phyloP scores from a whole-genome alignment of 768 basidiomycete genomes.

The Polyporus arcularius region DNA sequence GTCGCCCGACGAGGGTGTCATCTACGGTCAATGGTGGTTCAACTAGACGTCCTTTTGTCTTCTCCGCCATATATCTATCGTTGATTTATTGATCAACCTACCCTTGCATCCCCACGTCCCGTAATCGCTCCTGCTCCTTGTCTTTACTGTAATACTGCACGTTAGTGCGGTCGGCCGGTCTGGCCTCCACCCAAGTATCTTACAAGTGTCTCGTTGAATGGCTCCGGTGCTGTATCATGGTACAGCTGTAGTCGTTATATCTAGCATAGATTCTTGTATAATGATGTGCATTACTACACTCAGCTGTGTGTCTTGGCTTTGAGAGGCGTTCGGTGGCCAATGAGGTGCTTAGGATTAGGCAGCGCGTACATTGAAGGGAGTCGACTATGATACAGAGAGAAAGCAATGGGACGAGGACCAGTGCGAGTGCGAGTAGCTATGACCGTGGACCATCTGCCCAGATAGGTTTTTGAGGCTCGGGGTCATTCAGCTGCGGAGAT shows the following conservation, averaged over 20 bases:
- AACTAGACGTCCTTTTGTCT: constrained; percentile 9
- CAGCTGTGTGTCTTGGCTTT: not conserved
- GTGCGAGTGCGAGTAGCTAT: not conserved
- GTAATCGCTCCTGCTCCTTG: not conserved
- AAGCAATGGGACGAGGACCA: not conserved
- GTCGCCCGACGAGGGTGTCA: constrained; percentile 44
- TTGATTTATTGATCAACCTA: not conserved
- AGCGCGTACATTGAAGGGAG: constrained; percentile 1
- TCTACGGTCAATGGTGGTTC: constrained; percentile 66
- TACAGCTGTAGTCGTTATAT: constrained; percentile 9
- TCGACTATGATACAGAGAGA: constrained; percentile 3
- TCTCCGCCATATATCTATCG: not conserved
- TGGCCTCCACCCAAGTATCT: not conserved
- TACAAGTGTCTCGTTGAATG: constrained; percentile 1
- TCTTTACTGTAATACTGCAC: constrained; percentile 7
- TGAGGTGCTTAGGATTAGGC: not conserved
- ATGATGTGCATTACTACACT: not conserved
- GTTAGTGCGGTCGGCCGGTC: not conserved
- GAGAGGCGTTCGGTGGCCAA: not conserved
- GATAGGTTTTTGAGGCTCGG: constrained; percentile 38
- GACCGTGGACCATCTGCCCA: constrained; percentile 33
- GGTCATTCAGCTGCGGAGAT: constrained; percentile 30
- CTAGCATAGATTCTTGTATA: constrained; percentile 7
- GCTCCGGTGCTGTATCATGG: constrained; percentile 12
- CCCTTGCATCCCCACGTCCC: not conserved